Evolutionary conservation across 106 monocot species (phyloP), one percentile per base, ranked within the genome.

Genomic region (Hemerocallis citrina): DNA sequence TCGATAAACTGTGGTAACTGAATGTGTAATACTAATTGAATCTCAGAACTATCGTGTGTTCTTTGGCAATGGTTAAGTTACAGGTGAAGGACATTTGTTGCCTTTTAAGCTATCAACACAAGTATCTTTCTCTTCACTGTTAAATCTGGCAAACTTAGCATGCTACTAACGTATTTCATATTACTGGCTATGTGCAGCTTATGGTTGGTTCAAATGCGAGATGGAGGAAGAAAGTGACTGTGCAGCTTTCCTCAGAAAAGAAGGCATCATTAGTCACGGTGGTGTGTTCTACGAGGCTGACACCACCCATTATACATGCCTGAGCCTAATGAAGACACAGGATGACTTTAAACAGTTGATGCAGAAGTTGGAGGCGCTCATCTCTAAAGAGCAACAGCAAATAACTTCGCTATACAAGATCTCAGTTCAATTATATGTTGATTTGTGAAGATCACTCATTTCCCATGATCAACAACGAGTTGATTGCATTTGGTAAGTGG

Each of bases 191-290:
- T 15, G 7, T 44, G 46, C 77, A 92, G 92, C 87, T 55, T 92
- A 88, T 67, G 92, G 72, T n/a, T 92, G 87, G 86, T 12, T 92
- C 47, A 92, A 84, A 52, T 92, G 92, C 62, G 84, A 92, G 67
- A 47, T 21, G 55, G 80, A 78, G 32, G 80, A 84, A 64, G 43
- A 44, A 1, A 17, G 12, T 12, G 81, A 88, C 52, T 92, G 92
- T 56, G 11, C 21, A 4, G 67, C 61, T 22, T 74, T 78, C 8
- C 57, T 87, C 24, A 74, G 8, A 36, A 44, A 31, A 31, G 77
- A 56, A 10, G 68, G 75, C 19, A 92, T 92, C 46, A 81, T 74
- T 21, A 57, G 77, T 1, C 74, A 83, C 0, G 3, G 16, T 11
- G 84, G 84, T 4, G 32, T 38, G 10, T 2, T 44, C 3, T 75